Percentiles rank a stretch among this genome's conserved stretches.
Conservation (phyloP, 257 asterid genomes). For the Asclepias syriaca region DNA sequence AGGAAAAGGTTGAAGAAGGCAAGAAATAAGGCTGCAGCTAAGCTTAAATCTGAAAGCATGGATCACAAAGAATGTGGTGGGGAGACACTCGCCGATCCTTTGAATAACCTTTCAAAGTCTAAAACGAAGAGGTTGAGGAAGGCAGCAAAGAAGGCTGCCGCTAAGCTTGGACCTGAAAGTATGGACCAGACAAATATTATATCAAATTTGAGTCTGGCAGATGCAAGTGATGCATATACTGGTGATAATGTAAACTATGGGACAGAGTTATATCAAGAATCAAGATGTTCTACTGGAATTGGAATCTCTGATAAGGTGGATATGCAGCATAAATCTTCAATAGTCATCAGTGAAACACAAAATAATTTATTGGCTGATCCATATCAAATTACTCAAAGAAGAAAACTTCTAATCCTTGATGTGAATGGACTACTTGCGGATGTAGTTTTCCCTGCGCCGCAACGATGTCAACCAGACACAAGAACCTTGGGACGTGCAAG, state of each 20-base stretch:
- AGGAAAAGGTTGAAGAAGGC: constrained; percentile 17
- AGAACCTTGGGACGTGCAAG: constrained; percentile 66
- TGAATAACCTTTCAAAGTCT: constrained; percentile 16
- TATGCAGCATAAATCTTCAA: constrained; percentile 14
- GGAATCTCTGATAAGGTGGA: neutral
- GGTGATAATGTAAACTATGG: constrained; percentile 5
- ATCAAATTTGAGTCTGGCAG: constrained; percentile 25
- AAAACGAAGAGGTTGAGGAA: constrained; percentile 17
- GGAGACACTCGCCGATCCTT: constrained; percentile 20
- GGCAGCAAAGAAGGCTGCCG: constrained; percentile 16
- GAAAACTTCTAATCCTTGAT: constrained; percentile 85
- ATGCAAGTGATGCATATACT: constrained; percentile 16
- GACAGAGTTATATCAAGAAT: constrained; percentile 19
- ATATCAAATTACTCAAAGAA: constrained; percentile 19
- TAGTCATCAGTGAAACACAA: constrained; percentile 19
- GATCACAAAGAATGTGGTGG: constrained; percentile 17
- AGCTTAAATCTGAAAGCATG: constrained; percentile 18
- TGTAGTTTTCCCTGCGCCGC: constrained; percentile 69
- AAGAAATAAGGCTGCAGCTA: constrained; percentile 16
- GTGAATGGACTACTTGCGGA: constrained; percentile 85
- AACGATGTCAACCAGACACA: constrained; percentile 35
- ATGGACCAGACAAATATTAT: constrained; percentile 21
- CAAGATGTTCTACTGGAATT: constrained; percentile 1
- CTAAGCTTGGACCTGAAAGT: constrained; percentile 18
- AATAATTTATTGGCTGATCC: constrained; percentile 13